phyloP scores from a whole-genome alignment of 768 basidiomycete genomes.

The Cystobasidium ongulense region DNA sequence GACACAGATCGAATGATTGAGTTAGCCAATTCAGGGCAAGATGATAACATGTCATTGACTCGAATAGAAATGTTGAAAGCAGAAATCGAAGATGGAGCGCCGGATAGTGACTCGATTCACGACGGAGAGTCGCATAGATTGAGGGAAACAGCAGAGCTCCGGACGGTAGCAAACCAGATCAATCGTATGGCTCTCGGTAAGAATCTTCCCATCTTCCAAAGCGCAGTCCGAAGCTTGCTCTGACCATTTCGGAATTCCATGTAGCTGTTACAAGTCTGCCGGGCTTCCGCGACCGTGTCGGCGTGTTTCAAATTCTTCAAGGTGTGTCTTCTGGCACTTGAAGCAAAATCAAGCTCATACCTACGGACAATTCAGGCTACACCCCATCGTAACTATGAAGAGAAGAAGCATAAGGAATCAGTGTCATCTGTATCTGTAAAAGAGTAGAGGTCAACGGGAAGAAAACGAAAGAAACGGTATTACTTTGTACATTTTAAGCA shows the following conservation, averaged over 20 bases:
- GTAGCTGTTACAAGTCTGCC: not conserved
- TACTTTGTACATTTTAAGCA: not conserved
- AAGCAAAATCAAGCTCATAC: not conserved
- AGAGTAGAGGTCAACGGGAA: no score
- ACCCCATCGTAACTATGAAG: no score
- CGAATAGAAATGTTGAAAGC: not conserved
- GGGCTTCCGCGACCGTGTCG: not conserved
- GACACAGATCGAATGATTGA: not conserved
- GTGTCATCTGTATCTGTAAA: no score
- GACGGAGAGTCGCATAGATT: not conserved
- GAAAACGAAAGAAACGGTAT: no score
- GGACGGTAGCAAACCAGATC: not conserved
- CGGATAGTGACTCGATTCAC: not conserved
- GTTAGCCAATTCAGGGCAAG: not conserved
- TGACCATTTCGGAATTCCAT: not conserved
- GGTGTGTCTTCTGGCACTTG: not conserved
- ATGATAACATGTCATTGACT: not conserved
- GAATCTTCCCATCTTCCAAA: not conserved
- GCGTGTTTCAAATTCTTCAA: not conserved
- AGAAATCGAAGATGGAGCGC: not conserved
- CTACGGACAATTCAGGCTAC: not conserved
- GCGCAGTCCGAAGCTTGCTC: not conserved
- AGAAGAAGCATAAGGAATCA: no score
- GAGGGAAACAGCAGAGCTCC: not conserved
- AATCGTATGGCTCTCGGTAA: not conserved